Conservation (phyloP, 2,329 filamentous ascomycete species). For the Massarina eburnea region DNA sequence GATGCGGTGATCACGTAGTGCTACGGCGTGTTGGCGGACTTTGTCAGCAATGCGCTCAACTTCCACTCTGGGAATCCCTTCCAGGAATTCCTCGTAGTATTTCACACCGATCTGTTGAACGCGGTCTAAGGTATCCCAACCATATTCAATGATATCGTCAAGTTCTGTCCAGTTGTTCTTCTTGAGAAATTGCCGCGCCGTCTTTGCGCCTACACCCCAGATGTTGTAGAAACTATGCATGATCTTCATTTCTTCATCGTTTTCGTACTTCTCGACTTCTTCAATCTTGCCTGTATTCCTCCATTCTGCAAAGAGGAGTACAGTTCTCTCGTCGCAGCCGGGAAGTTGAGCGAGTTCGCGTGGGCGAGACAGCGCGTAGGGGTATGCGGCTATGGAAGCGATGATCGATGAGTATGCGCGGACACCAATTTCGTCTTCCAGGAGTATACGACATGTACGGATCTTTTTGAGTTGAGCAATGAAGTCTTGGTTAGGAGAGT, state of each 20-base stretch:
- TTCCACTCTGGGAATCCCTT: slow-evolving; percentile 71
- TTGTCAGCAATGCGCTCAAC: slow-evolving; percentile 67
- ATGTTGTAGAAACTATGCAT: slow-evolving; percentile 77
- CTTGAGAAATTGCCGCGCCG: slow-evolving; percentile 78
- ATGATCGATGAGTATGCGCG: slow-evolving; percentile 88
- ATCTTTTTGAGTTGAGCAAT: slow-evolving; percentile 75
- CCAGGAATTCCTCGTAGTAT: slow-evolving; percentile 82
- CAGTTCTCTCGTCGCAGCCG: slow-evolving; percentile 80
- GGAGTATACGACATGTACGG: slow-evolving; percentile 68
- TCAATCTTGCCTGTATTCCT: slow-evolving; percentile 61
- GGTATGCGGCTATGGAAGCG: slow-evolving; percentile 80
- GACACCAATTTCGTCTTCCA: slow-evolving; percentile 75
- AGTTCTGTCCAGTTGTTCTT: slow-evolving; percentile 76
- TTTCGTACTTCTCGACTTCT: slow-evolving; percentile 65
- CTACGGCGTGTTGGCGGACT: slow-evolving; percentile 68
- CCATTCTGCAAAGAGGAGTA: slow-evolving; percentile 76
- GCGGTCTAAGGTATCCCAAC: slow-evolving; percentile 72
- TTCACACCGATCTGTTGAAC: slow-evolving; percentile 94
- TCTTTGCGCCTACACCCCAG: slow-evolving; percentile 87
- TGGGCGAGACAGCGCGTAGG: slow-evolving; percentile 54
- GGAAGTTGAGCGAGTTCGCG: slow-evolving; percentile 60
- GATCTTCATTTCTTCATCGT: slow-evolving; percentile 64
- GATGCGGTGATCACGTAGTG: slow-evolving; percentile 56
- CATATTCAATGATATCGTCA: slow-evolving; percentile 82
- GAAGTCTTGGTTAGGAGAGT: slow-evolving; percentile 74